Conservation (phyloP, 345 rosid species). For the Clarkia xantiana region DNA sequence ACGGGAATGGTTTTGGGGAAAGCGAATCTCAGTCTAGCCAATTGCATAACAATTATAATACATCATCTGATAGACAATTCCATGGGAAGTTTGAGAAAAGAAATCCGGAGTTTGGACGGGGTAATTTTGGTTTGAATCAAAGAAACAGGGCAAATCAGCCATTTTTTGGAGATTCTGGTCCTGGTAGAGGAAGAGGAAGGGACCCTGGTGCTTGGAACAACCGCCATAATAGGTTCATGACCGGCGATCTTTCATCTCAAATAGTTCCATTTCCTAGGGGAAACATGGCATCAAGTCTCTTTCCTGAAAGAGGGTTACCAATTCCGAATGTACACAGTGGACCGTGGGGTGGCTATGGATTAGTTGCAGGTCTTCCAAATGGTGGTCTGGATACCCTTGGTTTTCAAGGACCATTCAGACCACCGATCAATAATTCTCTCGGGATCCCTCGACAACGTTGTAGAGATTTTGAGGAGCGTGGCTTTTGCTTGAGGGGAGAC, state of each 20-base stretch:
- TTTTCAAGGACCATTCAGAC: constrained; percentile 57
- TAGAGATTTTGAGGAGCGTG: constrained; percentile 97
- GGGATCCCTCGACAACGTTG: constrained; percentile 71
- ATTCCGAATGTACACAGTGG: constrained; percentile 44
- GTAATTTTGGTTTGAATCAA: constrained; percentile 39
- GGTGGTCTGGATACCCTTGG: constrained; percentile 67
- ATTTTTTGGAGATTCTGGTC: constrained; percentile 48
- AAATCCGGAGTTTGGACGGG: constrained; percentile 18
- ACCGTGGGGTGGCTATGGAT: constrained; percentile 68
- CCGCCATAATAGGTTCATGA: constrained; percentile 47
- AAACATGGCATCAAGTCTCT: constrained; percentile 34
- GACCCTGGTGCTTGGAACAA: constrained; percentile 58
- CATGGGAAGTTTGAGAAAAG: constrained; percentile 43
- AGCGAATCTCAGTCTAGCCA: constrained; percentile 40
- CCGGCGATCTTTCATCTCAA: constrained; percentile 55
- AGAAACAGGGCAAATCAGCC: constrained; percentile 42
- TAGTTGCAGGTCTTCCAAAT: constrained; percentile 58
- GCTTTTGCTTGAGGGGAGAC: constrained; percentile 95
- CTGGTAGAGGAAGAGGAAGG: constrained; percentile 81
- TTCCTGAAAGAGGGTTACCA: constrained; percentile 57
- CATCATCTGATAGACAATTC: constrained; percentile 29
- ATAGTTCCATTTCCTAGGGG: constrained; percentile 36
- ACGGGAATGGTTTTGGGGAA: constrained; percentile 47
- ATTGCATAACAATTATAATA: constrained; percentile 25
- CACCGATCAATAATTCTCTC: constrained; percentile 42